A percentile compares a stretch with the other conserved stretches of the same genome.
Conservation (phyloP, 1,284 basidiomycete genomes). For the Papiliotrema nemorosa region DNA sequence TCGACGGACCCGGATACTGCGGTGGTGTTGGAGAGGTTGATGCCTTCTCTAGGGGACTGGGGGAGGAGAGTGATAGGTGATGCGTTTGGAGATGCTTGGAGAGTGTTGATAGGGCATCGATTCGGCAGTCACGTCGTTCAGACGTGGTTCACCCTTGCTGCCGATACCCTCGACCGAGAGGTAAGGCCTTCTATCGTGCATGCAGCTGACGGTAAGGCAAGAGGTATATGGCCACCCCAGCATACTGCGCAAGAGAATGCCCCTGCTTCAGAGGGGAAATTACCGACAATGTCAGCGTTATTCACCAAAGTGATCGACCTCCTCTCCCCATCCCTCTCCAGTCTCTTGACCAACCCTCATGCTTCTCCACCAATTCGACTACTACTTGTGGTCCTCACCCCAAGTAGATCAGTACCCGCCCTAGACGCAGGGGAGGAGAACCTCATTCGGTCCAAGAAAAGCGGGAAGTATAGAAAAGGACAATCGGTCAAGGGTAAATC, state of each 20-base stretch:
- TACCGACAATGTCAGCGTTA: conserved; percentile 63
- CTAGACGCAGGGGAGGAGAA: conserved; percentile 30
- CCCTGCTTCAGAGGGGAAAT: conserved; percentile 52
- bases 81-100: conserved; percentile 77
- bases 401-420: conserved; percentile 50
- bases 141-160: conserved; percentile 70
- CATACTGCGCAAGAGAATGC: conserved; percentile 49
- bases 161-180: conserved; percentile 76
- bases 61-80: conserved; percentile 82
- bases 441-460: conserved; percentile 46
- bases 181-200: conserved; percentile 48
- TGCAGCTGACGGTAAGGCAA: conserved; percentile 52
- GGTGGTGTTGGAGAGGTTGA: conserved; percentile 77
- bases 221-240: conserved; percentile 59
- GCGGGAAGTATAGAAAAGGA: conserved; percentile 43
- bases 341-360: conserved; percentile 73
- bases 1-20: conserved; percentile 90
- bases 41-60: conserved; percentile 90
- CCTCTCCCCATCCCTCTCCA: conserved; percentile 56
- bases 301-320: conserved; percentile 18
- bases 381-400: conserved; percentile 64
- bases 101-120: conserved; percentile 67
- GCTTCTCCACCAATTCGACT: conserved; percentile 82
- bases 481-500: conserved; percentile 47
- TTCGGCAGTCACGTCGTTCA: conserved; percentile 92